These are phyloP conservation scores for Microsporum ferrugineum DNA, from an alignment of 2,329 filamentous ascomycete genomes.

Conservation along the genomic window DNA sequence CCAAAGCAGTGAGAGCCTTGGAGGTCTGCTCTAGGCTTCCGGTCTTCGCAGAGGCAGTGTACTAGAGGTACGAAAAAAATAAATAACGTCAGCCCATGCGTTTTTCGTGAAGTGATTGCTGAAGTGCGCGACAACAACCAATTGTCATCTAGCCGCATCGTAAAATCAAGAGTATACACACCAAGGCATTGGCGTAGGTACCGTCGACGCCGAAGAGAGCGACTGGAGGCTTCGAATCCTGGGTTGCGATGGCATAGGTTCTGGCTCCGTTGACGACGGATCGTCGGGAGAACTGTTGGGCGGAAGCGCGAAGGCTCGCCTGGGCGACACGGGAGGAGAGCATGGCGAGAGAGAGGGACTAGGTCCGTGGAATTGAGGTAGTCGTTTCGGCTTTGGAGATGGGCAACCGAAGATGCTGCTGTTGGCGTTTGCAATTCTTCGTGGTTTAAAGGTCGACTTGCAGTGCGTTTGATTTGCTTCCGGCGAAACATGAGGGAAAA, in stretches of 20 bases:
- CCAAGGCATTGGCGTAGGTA: constrained; percentile 96
- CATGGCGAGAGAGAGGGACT: constrained; percentile 32
- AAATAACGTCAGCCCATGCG: not conserved
- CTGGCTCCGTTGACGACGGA: constrained; percentile 44
- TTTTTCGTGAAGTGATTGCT: constrained; percentile 3
- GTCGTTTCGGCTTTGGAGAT: not conserved
- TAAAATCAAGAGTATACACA: constrained; percentile 43
- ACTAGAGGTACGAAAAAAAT: constrained; percentile 45
- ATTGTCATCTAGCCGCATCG: not conserved
- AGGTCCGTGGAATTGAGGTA: not conserved
- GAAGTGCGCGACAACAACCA: not conserved
- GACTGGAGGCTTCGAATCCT: constrained; percentile 70
- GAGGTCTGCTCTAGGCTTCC: constrained; percentile 74
- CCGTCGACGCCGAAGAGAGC: constrained; percentile 92
- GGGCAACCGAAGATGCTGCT: constrained; percentile 3
- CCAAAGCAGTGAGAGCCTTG: constrained; percentile 63
- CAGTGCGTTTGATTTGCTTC: not conserved
- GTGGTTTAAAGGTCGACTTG: constrained; percentile 1
- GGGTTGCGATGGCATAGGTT: constrained; percentile 60
- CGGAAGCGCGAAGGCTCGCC: constrained; percentile 45
- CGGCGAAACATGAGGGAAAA: not conserved
- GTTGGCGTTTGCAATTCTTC: constrained; percentile 1
- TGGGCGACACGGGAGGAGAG: constrained; percentile 46
- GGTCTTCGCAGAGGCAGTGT: constrained; percentile 88
- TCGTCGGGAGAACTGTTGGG: constrained; percentile 34